Conservation (phyloP, 2,329 filamentous ascomycete genomes). For the Rhynchosporium secalis region DNA sequence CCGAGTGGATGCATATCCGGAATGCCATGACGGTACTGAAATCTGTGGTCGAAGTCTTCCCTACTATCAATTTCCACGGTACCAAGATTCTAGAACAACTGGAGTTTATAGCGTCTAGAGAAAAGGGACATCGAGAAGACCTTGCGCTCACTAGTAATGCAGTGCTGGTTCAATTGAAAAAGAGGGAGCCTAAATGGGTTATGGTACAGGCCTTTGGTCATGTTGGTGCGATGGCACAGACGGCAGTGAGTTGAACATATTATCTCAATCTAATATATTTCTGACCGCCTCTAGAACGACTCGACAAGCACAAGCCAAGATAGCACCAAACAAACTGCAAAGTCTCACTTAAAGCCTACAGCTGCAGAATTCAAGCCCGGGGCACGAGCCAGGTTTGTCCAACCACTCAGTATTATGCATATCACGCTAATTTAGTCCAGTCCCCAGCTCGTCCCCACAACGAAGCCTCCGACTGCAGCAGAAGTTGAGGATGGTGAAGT, state of each 20-base stretch:
- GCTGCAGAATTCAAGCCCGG: slow-evolving; percentile 66
- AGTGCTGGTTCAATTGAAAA: slow-evolving; percentile 68
- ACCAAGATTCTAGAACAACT: slow-evolving; percentile 63
- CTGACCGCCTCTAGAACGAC: slow-evolving; percentile 27
- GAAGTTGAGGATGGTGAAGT: slow-evolving; percentile 75
- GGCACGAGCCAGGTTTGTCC: slow-evolving; percentile 38
- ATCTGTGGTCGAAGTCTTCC: slow-evolving; percentile 77
- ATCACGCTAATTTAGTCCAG: slow-evolving; percentile 40
- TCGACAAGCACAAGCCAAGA: slow-evolving; percentile 22
- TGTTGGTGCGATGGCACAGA: slow-evolving; percentile 50
- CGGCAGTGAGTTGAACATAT: neutral
- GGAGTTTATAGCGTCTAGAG: slow-evolving; percentile 64
- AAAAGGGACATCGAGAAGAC: slow-evolving; percentile 67
- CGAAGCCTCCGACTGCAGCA: slow-evolving; percentile 36
- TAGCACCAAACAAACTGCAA: slow-evolving; percentile 4
- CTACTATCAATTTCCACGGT: slow-evolving; percentile 87
- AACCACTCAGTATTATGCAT: neutral
- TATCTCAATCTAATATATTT: slow-evolving; percentile 37
- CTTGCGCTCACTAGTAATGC: slow-evolving; percentile 73
- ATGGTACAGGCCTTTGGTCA: slow-evolving; percentile 72
- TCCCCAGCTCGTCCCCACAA: slow-evolving; percentile 38
- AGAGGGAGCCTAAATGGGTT: slow-evolving; percentile 67
- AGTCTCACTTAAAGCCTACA: slow-evolving; percentile 54
- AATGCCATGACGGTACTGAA: slow-evolving; percentile 93
- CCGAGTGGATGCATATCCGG: slow-evolving; percentile 96